phyloP scores from a whole-genome alignment of 352 stramenopile species.

The Phytophthora europaea region DNA sequence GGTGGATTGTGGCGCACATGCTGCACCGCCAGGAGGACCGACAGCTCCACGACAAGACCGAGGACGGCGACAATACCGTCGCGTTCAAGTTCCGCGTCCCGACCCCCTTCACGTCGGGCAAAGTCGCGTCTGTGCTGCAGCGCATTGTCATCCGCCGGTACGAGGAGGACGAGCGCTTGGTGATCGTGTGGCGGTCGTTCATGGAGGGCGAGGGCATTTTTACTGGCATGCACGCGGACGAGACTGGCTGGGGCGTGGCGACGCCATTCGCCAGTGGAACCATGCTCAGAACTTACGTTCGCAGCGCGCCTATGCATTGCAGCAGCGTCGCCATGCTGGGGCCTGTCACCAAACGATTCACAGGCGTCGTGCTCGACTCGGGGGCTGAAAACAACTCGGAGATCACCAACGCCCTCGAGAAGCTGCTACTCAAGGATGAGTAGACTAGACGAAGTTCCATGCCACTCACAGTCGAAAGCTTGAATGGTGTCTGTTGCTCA shows the following conservation, averaged over 20 bases:
- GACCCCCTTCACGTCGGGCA: conserved; percentile 4
- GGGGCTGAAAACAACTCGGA: conserved; percentile 3
- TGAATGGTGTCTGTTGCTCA: no score
- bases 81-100: conserved; percentile 33
- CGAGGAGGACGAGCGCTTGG: conserved; percentile 14
- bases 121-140: conserved; percentile 27
- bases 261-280: conserved; percentile 10
- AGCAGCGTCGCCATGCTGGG: background rate
- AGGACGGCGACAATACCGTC: conserved; percentile 20
- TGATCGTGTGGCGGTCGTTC: conserved; percentile 33
- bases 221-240: conserved; percentile 28
- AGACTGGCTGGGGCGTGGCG: conserved; percentile 22
- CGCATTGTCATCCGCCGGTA: conserved; percentile 21
- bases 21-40: conserved; percentile 21
- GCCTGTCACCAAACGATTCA: conserved; percentile 6
- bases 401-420: conserved; percentile 3
- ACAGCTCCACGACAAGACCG: conserved; percentile 11
- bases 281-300: conserved; percentile 14
- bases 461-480: background rate
- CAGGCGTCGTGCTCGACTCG: background rate
- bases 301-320: conserved; percentile 30
- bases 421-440: conserved; percentile 3
- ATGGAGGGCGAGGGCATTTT: conserved; percentile 32
- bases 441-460: background rate
- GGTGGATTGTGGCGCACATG: conserved; percentile 12